Percentiles rank a stretch among this genome's conserved stretches.
Evolutionary conservation across 2,329 filamentous ascomycete genomes (phyloP).

Genomic region (Madurella mycetomatis): DNA sequence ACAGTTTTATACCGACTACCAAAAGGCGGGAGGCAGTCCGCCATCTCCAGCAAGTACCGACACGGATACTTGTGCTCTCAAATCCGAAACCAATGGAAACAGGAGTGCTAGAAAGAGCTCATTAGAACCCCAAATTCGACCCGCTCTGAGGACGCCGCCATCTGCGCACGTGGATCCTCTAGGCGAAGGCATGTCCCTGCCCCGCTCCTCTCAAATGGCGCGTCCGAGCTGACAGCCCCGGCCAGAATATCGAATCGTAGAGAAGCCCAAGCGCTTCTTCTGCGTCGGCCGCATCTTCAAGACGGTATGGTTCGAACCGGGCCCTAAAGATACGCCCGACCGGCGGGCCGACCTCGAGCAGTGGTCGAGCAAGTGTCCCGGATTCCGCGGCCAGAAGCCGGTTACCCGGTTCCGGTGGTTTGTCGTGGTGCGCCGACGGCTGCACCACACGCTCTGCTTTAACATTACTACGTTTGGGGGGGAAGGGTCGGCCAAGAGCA

Average conservation of each 20-base stretch:
- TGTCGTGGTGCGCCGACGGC: conserved; percentile 25
- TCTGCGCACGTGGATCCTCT: conserved; percentile 7
- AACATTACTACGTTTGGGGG: conserved; percentile 24
- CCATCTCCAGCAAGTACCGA: background rate
- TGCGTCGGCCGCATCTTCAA: conserved; percentile 28
- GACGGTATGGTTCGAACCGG: conserved; percentile 28
- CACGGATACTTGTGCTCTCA: background rate
- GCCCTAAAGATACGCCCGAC: background rate
- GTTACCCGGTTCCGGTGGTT: conserved; percentile 27
- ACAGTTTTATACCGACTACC: conserved; percentile 8
- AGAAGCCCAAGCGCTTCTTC: conserved; percentile 29
- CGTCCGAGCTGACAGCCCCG: background rate
- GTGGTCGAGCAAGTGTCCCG: conserved; percentile 16
- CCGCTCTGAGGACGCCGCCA: too few relatives aligned
- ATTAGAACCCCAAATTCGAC: too few relatives aligned
- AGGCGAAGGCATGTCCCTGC: conserved; percentile 11
- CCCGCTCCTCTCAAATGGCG: background rate
- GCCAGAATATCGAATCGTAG: conserved; percentile 23
- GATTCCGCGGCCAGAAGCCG: conserved; percentile 20
- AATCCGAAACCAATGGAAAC: too few relatives aligned
- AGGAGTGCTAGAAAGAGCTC: too few relatives aligned
- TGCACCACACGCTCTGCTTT: conserved; percentile 28
- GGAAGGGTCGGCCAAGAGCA: conserved; percentile 5
- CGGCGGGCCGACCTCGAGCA: conserved; percentile 4
- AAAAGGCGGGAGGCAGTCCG: background rate